Evolutionary conservation across 2,329 filamentous ascomycete genomes (phyloP), one percentile per base, ranked within the genome.

Genomic region (Catunica adiposa): DNA sequence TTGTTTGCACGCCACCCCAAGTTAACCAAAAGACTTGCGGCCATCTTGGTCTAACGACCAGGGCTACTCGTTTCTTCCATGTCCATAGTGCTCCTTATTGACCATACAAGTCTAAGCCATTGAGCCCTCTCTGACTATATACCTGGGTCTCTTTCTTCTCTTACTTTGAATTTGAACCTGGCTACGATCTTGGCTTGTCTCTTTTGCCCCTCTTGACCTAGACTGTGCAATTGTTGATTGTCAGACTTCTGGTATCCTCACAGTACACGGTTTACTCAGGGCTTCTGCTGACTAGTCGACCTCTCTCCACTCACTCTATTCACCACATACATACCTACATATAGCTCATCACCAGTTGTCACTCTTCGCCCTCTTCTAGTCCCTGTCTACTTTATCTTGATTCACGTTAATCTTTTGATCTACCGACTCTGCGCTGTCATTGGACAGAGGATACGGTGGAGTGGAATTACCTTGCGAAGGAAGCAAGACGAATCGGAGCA

Each of bases 401-500:
- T 17, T 44, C 40, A 44, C 20, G 20, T 44, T 17, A n/a, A 44
- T 5, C 37, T 20, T n/a, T 22, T 44, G 15, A 44, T 22, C 15
- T 22, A 44, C 15, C 25, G 14, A 51, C 25, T 31, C 25, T 51
- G 14, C 14, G 9, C 26, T 34, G n/a, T 20, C 26, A 51, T 51
- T 51, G 25, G 48, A 31, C 26, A 31, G 48, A n/a, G 20, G 23
- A 29, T 31, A 51, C 15, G 6, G 48, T 31, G 40, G 20, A 44
- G 15, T 7, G 20, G 40, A 44, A 44, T 44, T 44, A 17, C 15
- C 15, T 22, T 17, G 20, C 20, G 3, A 22, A 22, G 15, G 8
- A 17, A 44, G 11, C 11, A 26, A 51, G 48, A 51, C 23, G 48
- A 51, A 51, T 51, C 25, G 26, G 48, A 51, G 48, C 48, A 51